Evolutionary conservation across 164 flowering plant species (phyloP), one percentile per base, ranked within the genome.

Genomic region (Dillenia turbinata): DNA sequence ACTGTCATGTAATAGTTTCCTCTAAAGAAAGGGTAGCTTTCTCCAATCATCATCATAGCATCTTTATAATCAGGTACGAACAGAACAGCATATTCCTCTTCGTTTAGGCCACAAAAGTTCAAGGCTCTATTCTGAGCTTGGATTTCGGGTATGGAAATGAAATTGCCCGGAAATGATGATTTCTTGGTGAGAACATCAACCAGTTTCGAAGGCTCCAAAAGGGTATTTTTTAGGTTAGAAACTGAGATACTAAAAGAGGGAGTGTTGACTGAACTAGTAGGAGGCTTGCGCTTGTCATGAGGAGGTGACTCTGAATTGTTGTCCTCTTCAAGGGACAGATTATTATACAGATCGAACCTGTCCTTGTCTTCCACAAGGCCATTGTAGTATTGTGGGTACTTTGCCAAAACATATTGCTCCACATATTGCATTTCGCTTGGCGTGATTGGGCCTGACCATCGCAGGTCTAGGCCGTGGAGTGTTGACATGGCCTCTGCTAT

Each of bases 361-460:
- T 76, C 78, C 55, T 73, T 78, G 57, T 73, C 78, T 51, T 76
- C 74, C 7, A 81, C 77, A 9, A 75, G 73, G 19, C 80, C 79
- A 15, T 72, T 72, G 58, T 73, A 74, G 69, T 81, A 81, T 40
- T 83, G 80, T 0, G 88, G 85, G 58, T 83, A 81, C 67, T 83
- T 83, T 10, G 88, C 85, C 61, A 83, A 33, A 17, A 89, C 88
- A 65, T 89, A 87, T 44, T 89, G 85, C 59, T 86, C 82, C 5
- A 85, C 92, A 65, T 85, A 89, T 68, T 80, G 79, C 89, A 73
- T 89, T 69, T 89, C 96, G 13, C 61, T 74, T 16, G 86, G 89
- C 16, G 96, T 89, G 61, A 89, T 86, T 9, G 92, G 92, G 14
- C 96, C 92, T 24, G 96, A 87, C 90, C 92, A 89, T 74, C 96